phyloP scores from a whole-genome alignment of 768 basidiomycete genomes.

The Auriscalpium vulgare region DNA sequence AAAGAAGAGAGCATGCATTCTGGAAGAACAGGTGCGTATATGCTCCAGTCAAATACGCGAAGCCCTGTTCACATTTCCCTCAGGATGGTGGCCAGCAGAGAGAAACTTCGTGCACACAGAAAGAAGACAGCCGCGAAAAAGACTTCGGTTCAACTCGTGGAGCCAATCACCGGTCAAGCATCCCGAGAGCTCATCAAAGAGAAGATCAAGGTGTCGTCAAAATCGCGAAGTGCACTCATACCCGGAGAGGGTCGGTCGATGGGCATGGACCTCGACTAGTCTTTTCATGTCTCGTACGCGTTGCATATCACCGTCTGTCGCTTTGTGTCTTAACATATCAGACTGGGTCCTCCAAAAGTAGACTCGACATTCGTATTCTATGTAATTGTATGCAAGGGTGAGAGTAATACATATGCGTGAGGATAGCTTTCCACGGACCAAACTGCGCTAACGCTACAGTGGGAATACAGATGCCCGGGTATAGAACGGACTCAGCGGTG shows the following conservation, averaged over 20 bases:
- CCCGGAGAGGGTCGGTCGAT: conserved; percentile 81
- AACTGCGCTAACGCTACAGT: conserved; percentile 5
- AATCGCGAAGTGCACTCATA: conserved; percentile 64
- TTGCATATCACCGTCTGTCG: not conserved
- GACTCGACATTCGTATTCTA: not conserved
- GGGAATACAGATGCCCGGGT: conserved; percentile 5
- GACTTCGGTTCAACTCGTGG: conserved; percentile 53
- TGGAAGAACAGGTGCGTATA: conserved; percentile 79
- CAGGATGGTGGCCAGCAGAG: conserved; percentile 80
- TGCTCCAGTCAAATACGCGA: not conserved
- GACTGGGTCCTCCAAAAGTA: not conserved
- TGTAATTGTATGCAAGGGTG: conserved; percentile 1
- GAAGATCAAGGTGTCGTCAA: conserved; percentile 69
- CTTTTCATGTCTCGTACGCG: not conserved
- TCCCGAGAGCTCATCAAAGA: conserved; percentile 49
- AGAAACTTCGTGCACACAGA: conserved; percentile 70
- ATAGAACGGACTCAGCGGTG: conserved; percentile 37
- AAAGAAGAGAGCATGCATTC: conserved; percentile 86
- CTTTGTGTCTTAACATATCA: not conserved
- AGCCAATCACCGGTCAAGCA: conserved; percentile 45
- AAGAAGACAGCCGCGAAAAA: conserved; percentile 51
- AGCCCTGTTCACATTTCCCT: not conserved
- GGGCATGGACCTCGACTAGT: conserved; percentile 83
- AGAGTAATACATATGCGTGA: not conserved
- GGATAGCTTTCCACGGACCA: not conserved